Percentiles rank a stretch among this genome's conserved stretches.
These are phyloP conservation scores for Xylaria sp. DNA, from an alignment of 2,329 filamentous ascomycete species.

Conservation along the genomic window DNA sequence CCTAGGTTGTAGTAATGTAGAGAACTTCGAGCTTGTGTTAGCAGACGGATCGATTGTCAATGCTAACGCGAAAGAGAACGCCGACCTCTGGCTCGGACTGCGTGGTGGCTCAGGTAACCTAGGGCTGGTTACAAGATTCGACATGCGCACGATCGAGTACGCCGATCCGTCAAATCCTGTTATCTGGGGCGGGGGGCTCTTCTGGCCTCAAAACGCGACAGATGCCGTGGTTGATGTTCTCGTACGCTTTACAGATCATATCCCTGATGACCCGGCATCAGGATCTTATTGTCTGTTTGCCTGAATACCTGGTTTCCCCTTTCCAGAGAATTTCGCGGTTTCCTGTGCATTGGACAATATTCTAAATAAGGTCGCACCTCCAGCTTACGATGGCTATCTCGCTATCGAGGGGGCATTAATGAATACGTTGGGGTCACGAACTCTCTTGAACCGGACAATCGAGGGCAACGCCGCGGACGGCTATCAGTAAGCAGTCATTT, in stretches of 20 bases:
- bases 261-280: background rate
- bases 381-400: background rate
- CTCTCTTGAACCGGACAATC: background rate
- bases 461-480: background rate
- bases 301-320: background rate
- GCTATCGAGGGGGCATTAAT: background rate
- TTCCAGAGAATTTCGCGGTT: background rate
- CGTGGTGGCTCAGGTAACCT: background rate
- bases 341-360: background rate
- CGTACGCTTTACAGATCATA: background rate
- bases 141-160: conserved; percentile 12
- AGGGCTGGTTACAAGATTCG: background rate
- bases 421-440: background rate
- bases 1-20: background rate
- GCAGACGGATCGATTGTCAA: background rate
- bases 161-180: background rate
- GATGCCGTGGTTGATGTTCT: background rate
- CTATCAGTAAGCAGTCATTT: background rate
- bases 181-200: background rate
- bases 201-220: background rate
- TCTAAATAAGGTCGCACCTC: background rate
- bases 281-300: background rate
- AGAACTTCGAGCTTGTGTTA: conserved; percentile 10
- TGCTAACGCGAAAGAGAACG: conserved; percentile 7
- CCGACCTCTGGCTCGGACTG: conserved; percentile 5